Base-by-base conservation (phyloP, 352 stramenopile genomes). In the Globisporangium solare region DNA sequence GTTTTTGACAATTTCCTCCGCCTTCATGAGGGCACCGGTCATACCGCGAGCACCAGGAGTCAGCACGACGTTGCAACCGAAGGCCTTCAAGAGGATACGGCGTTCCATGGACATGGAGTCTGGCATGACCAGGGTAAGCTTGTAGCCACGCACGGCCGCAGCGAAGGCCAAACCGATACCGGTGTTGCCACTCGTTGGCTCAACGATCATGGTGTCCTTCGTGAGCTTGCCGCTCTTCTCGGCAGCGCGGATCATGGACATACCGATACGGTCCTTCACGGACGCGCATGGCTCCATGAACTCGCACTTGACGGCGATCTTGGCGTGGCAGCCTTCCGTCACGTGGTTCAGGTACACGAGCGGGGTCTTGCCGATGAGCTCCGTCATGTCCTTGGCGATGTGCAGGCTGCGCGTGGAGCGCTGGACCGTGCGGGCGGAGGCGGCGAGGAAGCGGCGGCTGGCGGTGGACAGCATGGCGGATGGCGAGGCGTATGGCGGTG, bases 21-120 rank as follows among this genome's bases (percentile, higher is more conserved):
- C 83, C 66, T 91, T 92, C 21, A 85, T 78, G 42, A 90, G 57
- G 0, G 81, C 81, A n/a, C 83, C 83, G 0, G 75, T 89, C 81
- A 92, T 92, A 31, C 83, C 85, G 50, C 84, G 82, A 3, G 76
- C 73, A 22, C 84, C 92, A n/a, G 93, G 91, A 7, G 93, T 98
- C 14, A 98, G 76, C 27, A 97, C 83, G 6, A 98, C 79, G 60
- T 96, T 76, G 52, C 85, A 94, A 50, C 89, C 91, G 51, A 97
- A 96, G 1, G 92, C 88, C 77, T 97, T 98, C 56, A 98, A 79
- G 32, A 98, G 64, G 46, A 98, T 97, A 32, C 93, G 92, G 63
- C 94, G 89, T 75, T 98, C 94, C 89, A 98, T 97, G 35, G 76
- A 94, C 93, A 98, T 98, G 47, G 82, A 92, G 77, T 98, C 93